These are phyloP conservation scores for Boletus barrowsii DNA, from an alignment of 768 basidiomycete genomes.

Conservation along the genomic window DNA sequence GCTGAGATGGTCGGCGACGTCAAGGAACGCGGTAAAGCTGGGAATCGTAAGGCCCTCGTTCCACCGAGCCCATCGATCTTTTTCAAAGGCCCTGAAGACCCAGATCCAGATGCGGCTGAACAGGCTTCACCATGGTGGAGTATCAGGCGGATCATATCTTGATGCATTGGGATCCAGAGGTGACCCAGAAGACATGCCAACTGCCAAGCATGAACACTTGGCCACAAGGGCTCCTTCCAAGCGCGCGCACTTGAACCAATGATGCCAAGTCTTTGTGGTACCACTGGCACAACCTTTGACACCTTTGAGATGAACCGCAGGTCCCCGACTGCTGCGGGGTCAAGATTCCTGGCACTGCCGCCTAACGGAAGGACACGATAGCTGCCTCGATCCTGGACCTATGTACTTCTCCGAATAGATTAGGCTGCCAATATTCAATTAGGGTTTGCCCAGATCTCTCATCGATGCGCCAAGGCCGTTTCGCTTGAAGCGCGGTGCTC, in stretches of 20 bases:
- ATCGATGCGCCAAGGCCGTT: no score
- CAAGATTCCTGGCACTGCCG: background rate
- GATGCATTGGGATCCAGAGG: no score
- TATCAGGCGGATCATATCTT: background rate
- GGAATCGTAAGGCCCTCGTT: background rate
- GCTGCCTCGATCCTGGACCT: background rate
- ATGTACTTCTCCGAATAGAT: background rate
- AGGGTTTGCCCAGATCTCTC: no score
- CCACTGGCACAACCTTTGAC: background rate
- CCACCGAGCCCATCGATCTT: background rate
- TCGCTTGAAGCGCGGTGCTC: no score
- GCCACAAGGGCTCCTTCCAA: no score
- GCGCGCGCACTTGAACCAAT: no score
- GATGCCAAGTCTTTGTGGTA: no score
- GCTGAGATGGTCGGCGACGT: background rate
- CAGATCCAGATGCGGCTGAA: background rate
- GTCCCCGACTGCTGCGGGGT: background rate
- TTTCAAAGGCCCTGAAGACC: background rate
- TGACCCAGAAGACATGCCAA: no score
- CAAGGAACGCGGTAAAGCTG: background rate
- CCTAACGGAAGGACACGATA: no score
- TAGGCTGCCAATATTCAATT: background rate
- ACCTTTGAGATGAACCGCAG: background rate
- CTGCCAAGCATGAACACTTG: no score
- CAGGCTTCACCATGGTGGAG: background rate